These are phyloP conservation scores for Cyphellophora attinorum DNA, from an alignment of 2,329 filamentous ascomycete genomes.

Conservation along the genomic window DNA sequence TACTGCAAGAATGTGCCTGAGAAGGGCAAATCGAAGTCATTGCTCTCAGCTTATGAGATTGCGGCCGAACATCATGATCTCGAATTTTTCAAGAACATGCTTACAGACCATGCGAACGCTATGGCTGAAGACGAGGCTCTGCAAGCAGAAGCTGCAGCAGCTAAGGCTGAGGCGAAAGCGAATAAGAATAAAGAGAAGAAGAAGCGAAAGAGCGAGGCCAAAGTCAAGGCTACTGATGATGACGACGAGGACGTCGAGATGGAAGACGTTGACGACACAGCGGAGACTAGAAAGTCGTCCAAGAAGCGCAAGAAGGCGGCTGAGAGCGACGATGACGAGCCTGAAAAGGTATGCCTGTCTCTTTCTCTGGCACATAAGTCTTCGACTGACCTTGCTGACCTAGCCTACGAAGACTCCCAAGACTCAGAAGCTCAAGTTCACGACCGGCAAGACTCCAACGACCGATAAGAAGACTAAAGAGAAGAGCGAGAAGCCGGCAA, in stretches of 20 bases:
- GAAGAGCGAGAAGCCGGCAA: conserved; percentile 48
- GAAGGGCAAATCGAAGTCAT: conserved; percentile 66
- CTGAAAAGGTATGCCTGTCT: conserved; percentile 49
- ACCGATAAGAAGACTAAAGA: conserved; percentile 36
- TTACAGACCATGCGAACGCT: conserved; percentile 50
- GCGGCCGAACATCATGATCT: conserved; percentile 71
- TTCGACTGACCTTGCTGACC: conserved; percentile 6
- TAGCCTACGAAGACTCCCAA: conserved; percentile 59
- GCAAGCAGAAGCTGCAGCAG: conserved; percentile 46
- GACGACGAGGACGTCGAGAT: conserved; percentile 41
- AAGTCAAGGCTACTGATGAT: conserved; percentile 25
- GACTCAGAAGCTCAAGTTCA: conserved; percentile 44
- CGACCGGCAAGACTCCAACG: conserved; percentile 49
- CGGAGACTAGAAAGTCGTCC: conserved; percentile 44
- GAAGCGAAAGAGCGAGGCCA: conserved; percentile 35
- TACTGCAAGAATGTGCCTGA: conserved; percentile 60
- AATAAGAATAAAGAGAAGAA: conserved; percentile 44
- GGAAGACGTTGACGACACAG: conserved; percentile 37
- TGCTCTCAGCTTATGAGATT: conserved; percentile 70
- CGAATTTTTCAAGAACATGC: conserved; percentile 71
- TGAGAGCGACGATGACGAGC: conserved; percentile 62
- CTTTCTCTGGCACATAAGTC: conserved; percentile 1
- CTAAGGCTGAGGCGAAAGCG: conserved; percentile 43
- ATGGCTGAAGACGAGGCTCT: conserved; percentile 50
- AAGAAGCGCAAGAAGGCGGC: conserved; percentile 76